These are phyloP conservation scores for Ophiocordyceps camponoti-floridani DNA, from an alignment of 2,329 filamentous ascomycete genomes.

Conservation along the genomic window DNA sequence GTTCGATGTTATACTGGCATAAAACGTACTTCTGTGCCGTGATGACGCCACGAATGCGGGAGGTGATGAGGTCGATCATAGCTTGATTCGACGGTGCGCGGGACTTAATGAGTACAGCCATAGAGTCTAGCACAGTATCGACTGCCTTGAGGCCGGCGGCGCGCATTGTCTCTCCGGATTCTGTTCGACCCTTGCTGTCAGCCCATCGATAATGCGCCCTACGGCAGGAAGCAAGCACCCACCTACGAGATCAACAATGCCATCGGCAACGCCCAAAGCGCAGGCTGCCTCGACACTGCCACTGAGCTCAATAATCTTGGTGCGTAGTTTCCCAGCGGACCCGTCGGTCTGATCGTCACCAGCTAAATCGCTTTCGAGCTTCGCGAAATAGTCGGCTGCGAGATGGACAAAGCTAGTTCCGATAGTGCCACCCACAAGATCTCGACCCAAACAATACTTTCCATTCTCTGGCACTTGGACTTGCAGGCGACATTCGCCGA, in stretches of 20 bases:
- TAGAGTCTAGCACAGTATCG: conserved; percentile 77
- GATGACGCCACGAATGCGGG: conserved; percentile 83
- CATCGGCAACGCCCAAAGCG: conserved; percentile 85
- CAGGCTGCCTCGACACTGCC: conserved; percentile 96
- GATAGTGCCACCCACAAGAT: conserved; percentile 82
- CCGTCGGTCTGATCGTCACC: conserved; percentile 19
- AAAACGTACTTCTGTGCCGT: conserved; percentile 86
- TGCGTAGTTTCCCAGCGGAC: conserved; percentile 41
- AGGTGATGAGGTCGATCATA: conserved; percentile 68
- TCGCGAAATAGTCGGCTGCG: conserved; percentile 65
- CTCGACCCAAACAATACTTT: conserved; percentile 44
- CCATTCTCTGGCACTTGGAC: conserved; percentile 93
- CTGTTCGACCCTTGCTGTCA: conserved; percentile 22
- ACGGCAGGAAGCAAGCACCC: conserved; percentile 17
- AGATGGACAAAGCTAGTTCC: conserved; percentile 90
- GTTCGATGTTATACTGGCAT: conserved; percentile 88
- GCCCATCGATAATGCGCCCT: neutral
- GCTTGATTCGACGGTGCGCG: conserved; percentile 63
- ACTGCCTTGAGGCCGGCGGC: conserved; percentile 88
- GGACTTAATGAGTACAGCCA: conserved; percentile 83
- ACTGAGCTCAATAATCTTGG: conserved; percentile 84
- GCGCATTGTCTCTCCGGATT: conserved; percentile 97
- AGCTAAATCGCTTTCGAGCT: conserved; percentile 42
- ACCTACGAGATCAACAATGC: conserved; percentile 95
- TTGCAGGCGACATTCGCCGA: conserved; percentile 82